Base-by-base conservation (phyloP, 2,329 filamentous ascomycete genomes). In the Colletotrichum spaethianum region DNA sequence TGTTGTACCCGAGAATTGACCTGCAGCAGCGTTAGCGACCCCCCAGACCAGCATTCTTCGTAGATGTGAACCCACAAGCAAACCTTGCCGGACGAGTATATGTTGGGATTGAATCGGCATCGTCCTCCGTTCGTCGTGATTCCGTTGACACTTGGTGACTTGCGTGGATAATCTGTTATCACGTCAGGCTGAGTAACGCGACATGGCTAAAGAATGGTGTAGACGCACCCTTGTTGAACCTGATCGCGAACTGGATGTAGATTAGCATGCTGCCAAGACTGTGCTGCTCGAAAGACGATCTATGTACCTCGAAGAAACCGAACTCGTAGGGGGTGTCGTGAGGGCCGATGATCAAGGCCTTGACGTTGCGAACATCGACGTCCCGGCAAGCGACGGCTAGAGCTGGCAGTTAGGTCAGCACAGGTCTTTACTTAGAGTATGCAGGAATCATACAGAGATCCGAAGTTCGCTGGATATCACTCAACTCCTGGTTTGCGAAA, bases 301-400 rank as follows among this genome's bases (percentile, higher is more conserved):
- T 16, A 80, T 86, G 72, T 81, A 96, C 95, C 88, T 98, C 95
- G 79, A 97, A 98, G 84, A 98, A 98, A 3, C 96, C 96, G 79
- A 97, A 98, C 82, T 98, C 95, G 82, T 99, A 99, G 0, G 96
- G 95, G 0, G 95, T 97, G 77, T 96, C 95, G 75, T 96, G 94
- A 31, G 96, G 96, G 0, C 96, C 96, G 75, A 98, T 91, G 77
- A 98, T 96, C 74, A 98, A 83, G 60, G 95, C 94, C 79, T 91
- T 93, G 61, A 98, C 92, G 80, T 94, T 93, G 67, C 95, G 93
- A 73, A 98, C 94, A 81, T 99, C 95, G 76, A 91, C 88, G 82
- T 98, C 96, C 63, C 93, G 89, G 80, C 93, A 97, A 68, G 94
- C 93, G 60, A 98, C 95, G 14, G 94, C 94, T 74, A 98, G 89